Conservation (phyloP, 768 basidiomycete species). For the Aureoboletus auriporus region DNA sequence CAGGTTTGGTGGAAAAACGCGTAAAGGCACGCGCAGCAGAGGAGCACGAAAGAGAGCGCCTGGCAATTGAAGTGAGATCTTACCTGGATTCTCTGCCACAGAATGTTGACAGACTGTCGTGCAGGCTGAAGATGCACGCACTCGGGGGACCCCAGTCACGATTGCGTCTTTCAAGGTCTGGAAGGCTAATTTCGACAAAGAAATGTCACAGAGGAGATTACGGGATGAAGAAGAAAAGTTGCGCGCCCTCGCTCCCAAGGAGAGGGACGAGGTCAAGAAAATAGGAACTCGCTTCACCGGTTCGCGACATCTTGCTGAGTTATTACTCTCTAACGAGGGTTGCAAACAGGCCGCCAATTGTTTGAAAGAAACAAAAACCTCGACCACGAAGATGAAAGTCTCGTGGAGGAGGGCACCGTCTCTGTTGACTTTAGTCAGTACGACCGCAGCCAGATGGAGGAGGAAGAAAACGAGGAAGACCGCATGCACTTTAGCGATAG, state of each 20-base stretch:
- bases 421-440: conserved; percentile 91
- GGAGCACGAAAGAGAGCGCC: conserved; percentile 69
- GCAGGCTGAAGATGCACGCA: conserved; percentile 84
- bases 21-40: conserved; percentile 52
- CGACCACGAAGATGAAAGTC: conserved; percentile 65
- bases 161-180: conserved; percentile 74
- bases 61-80: conserved; percentile 64
- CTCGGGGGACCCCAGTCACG: conserved; percentile 91
- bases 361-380: conserved; percentile 82
- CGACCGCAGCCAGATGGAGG: conserved; percentile 55
- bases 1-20: conserved; percentile 56
- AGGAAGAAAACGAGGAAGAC: conserved; percentile 54
- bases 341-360: conserved; percentile 75
- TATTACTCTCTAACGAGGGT: conserved; percentile 4
- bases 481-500: conserved; percentile 80
- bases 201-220: conserved; percentile 51
- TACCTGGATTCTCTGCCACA: neutral
- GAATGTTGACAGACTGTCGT: conserved; percentile 3
- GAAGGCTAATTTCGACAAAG: conserved; percentile 76
- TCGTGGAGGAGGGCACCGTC: conserved; percentile 81
- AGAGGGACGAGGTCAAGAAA: conserved; percentile 80
- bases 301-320: conserved; percentile 29
- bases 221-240: conserved; percentile 78
- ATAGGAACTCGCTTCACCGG: conserved; percentile 62
- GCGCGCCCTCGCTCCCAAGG: conserved; percentile 67